These are phyloP conservation scores for Yamadazyma paraphyllophila DNA, from an alignment of 805 yeast genomes.

Conservation along the genomic window DNA sequence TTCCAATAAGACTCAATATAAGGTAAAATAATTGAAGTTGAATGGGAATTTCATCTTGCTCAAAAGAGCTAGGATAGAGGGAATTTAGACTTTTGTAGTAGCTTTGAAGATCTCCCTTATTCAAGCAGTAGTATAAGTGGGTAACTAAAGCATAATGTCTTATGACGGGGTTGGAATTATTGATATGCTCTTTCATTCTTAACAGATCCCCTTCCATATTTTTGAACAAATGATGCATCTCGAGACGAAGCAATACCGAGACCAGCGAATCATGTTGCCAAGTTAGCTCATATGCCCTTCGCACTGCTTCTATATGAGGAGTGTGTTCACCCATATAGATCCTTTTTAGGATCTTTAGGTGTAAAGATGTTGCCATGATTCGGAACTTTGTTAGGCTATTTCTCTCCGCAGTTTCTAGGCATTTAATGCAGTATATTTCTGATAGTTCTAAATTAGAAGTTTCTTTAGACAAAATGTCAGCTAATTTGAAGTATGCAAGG, in stretches of 20 bases:
- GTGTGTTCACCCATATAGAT: neutral
- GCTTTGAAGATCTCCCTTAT: neutral
- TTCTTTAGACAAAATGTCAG: constrained; percentile 38
- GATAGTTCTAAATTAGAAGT: constrained; percentile 43
- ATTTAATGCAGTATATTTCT: constrained; percentile 16
- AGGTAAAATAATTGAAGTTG: neutral
- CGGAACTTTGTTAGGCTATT: constrained; percentile 1
- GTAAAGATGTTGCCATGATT: neutral
- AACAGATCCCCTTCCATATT: too few relatives aligned
- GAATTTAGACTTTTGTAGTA: neutral
- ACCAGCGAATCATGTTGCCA: too few relatives aligned
- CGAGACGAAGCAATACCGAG: too few relatives aligned
- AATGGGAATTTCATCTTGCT: neutral
- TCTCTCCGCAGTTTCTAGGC: constrained; percentile 2
- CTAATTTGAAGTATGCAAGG: constrained; percentile 32
- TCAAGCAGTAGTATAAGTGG: neutral
- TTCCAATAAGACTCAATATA: neutral
- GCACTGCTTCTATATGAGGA: neutral
- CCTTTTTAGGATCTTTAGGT: neutral
- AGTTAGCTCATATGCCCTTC: too few relatives aligned
- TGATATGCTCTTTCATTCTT: neutral
- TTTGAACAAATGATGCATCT: too few relatives aligned
- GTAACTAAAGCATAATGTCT: neutral
- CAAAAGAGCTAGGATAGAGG: neutral
- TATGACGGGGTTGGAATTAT: too few relatives aligned